Base-by-base conservation (phyloP, 2,329 filamentous ascomycete species). In the Cyclaneusma minus region DNA sequence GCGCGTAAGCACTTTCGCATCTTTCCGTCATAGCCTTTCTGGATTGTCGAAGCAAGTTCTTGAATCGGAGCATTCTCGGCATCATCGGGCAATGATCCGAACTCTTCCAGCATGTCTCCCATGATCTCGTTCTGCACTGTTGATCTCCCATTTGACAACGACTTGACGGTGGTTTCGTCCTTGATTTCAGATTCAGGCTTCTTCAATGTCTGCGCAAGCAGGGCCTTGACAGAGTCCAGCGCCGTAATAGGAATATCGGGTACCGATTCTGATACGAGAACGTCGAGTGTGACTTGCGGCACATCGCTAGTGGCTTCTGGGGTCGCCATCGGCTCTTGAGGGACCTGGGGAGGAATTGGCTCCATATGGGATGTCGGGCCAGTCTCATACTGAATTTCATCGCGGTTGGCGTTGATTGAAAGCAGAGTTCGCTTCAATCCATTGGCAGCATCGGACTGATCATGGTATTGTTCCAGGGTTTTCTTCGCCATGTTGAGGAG, bases 121-220 rank as follows among this genome's bases (percentile, higher is more conserved):
- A 32, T 29, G 11, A 32, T 11, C 12, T 32, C 30, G 14, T 32
- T 32, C 12, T 32, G 26, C 3, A 32, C 18, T 8, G 30, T 29
- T 1, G 30, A 32, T 29, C 24, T 29, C 19, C 30, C 30, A 22
- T 6, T 22, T 7, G 21, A 6, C 6, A n/a, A 7, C 14, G 6
- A 6, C 21, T 22, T n/a, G 21, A 23, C 20, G 4, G 7, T 16
- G 13, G 11, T 19, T 6, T 19, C 3, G 9, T 11, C 4, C 24
- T 16, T 20, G 11, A 33, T 27, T 7, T 24, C 7, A 8, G 16
- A 19, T 13, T 25, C 11, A 7, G 24, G n/a, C 17, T 28, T 28
- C 16, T 27, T 30, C 11, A 33, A 16, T 15, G 28, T 30, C 9
- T 22, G 14, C 5, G 31, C 31, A 7, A 25, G 20, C 9, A 33